Percentiles rank a stretch among this genome's conserved stretches.
phyloP scores from a whole-genome alignment of 1,284 basidiomycete species.

The Chalciporus sp. region DNA sequence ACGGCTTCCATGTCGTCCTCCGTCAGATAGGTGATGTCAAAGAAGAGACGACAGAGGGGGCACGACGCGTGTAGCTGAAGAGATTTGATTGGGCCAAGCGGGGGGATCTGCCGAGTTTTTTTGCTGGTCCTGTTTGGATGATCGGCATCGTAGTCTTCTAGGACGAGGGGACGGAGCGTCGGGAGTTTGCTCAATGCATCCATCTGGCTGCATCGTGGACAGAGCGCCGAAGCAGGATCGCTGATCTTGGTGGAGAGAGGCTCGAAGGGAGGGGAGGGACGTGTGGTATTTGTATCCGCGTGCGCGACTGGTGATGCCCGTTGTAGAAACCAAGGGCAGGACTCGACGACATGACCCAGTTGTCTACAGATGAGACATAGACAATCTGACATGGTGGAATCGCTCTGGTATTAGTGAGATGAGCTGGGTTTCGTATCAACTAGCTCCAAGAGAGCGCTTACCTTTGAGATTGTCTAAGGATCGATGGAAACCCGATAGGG shows the following conservation, averaged over 20 bases:
- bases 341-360: constrained; percentile 10
- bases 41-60: constrained; percentile 14
- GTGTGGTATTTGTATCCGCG: neutral
- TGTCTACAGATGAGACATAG: constrained; percentile 13
- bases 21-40: constrained; percentile 9
- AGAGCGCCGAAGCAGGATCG: neutral
- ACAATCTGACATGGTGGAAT: neutral
- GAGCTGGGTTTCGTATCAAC: neutral
- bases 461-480: too few relatives aligned
- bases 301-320: neutral
- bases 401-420: too few relatives aligned
- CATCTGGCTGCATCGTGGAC: constrained; percentile 4
- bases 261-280: neutral
- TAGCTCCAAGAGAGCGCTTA: neutral
- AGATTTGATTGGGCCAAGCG: constrained; percentile 9
- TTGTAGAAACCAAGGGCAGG: neutral
- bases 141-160: neutral
- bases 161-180: constrained; percentile 5
- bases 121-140: neutral
- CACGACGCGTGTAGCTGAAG: constrained; percentile 13
- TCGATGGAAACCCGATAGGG: too few relatives aligned
- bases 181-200: neutral
- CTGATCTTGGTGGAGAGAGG: neutral
- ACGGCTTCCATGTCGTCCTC: neutral
- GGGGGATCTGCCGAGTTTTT: constrained; percentile 5